Evolutionary conservation across 1,139 yeast species (phyloP).

Genomic region (Ashbya aceris): DNA sequence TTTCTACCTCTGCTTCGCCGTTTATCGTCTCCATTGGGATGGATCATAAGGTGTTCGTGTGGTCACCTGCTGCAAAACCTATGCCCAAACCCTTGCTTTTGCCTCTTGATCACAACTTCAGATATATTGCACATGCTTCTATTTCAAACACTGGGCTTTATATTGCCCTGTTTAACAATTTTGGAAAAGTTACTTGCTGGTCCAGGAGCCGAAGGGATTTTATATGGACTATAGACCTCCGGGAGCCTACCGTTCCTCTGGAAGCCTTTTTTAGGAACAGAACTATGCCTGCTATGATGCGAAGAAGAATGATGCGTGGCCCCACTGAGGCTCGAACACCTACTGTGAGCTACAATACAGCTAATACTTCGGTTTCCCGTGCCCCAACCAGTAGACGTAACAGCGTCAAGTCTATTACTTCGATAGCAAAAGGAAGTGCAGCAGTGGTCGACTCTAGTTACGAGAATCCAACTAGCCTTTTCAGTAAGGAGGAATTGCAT

Average conservation of each 20-base stretch:
- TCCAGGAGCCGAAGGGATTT: constrained; percentile 45
- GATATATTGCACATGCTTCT: constrained; percentile 61
- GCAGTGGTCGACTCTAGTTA: constrained; percentile 16
- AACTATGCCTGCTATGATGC: constrained; percentile 42
- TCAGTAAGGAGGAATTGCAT: constrained; percentile 10
- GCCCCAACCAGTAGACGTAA: constrained; percentile 18
- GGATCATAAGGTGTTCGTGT: constrained; percentile 60
- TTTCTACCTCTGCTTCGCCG: constrained; percentile 47
- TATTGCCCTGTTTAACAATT: constrained; percentile 48
- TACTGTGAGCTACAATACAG: constrained; percentile 1
- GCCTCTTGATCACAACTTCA: constrained; percentile 39
- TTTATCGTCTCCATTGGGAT: constrained; percentile 62
- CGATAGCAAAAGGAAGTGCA: constrained; percentile 16
- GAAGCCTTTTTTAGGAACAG: constrained; percentile 53
- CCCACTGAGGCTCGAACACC: constrained; percentile 4
- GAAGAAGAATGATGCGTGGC: constrained; percentile 35
- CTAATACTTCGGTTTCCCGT: neutral
- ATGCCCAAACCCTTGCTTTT: constrained; percentile 38
- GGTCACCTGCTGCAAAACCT: constrained; percentile 58
- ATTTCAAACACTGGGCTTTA: constrained; percentile 54
- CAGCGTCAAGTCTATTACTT: constrained; percentile 24
- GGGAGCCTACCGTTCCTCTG: constrained; percentile 34
- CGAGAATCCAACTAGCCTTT: constrained; percentile 11
- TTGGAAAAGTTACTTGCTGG: constrained; percentile 48
- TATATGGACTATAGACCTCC: constrained; percentile 40